Base-by-base conservation (phyloP, 257 asterid genomes). In the Ilex asprella region DNA sequence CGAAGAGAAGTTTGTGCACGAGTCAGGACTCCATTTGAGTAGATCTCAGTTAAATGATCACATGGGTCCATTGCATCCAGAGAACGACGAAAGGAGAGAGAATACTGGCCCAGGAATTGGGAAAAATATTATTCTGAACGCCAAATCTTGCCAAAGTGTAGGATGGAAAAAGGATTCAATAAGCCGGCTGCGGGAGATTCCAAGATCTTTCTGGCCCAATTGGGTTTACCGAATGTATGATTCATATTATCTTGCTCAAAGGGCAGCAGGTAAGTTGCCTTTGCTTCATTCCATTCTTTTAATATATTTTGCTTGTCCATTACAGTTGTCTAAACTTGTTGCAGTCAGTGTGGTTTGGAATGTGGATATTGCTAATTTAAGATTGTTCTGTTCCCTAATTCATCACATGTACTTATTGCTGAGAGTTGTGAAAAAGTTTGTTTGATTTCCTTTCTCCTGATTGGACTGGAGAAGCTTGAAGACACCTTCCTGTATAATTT, bases 221-320 rank as follows among this genome's bases (percentile, higher is more conserved):
- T 93, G 99, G 99, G 97, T 89, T 70, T 93, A 93, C 76, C 77
- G 66, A 69, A 87, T 87, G 95, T 82, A 82, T 59, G 97, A 93
- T 76, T 87, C 97, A 41, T 93, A 82, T 74, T 60, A 70, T 70
- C 96, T 93, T 71, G 95, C 97, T 51, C 82, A 79, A 77, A 87
- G 72, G 78, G 95, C 84, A 72, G 97, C 96, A 79, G 99, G 97
- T 92, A 72, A 16, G 62, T 64, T 69, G 66, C 27, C 27, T 21
- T 21, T 21, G 27, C 16, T 55, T 16, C 49, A 44, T 58, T 39
- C 11, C 62, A 67, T 51, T 46, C 29, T 39, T 16, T 29, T 15
- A 52, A 21, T 21, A 21, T 21, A 21, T 21, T 21, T 21, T 21
- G 27, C 27, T 21, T 21, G 27, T 21, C 27, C 27, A 21, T 21